These are phyloP conservation scores for Dactylellina drechsleri DNA, from an alignment of 2,329 filamentous ascomycete genomes.

Conservation along the genomic window DNA sequence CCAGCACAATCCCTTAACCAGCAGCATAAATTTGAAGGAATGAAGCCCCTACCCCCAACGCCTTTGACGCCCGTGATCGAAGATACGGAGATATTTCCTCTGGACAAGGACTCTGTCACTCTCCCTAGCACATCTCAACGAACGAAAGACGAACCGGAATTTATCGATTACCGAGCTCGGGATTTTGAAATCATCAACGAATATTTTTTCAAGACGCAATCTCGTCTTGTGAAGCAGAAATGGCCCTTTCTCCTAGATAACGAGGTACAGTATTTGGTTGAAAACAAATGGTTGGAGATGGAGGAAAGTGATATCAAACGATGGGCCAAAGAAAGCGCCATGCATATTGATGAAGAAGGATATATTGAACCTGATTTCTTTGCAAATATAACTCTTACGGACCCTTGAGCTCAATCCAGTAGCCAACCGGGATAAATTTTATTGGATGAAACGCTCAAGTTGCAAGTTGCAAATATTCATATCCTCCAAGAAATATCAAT, in stretches of 20 bases:
- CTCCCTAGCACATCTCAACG: not conserved
- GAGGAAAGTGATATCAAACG: constrained; percentile 45
- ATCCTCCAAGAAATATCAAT: no score
- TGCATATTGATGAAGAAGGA: constrained; percentile 27
- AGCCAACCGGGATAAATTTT: no score
- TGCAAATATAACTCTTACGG: constrained; percentile 33
- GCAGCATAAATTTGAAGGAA: not conserved
- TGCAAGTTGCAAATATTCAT: no score
- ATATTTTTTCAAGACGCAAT: constrained; percentile 44
- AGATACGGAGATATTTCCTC: not conserved
- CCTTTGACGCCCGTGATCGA: not conserved
- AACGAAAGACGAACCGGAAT: not conserved
- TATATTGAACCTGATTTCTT: constrained; percentile 49
- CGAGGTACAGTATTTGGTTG: constrained; percentile 35
- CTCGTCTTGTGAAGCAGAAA: constrained; percentile 23
- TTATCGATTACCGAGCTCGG: constrained; percentile 6
- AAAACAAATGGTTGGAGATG: constrained; percentile 52
- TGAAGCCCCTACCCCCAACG: no score
- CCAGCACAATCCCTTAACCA: not conserved
- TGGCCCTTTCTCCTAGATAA: constrained; percentile 44
- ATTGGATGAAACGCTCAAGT: no score
- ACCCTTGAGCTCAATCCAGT: constrained; percentile 19
- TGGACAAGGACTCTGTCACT: not conserved
- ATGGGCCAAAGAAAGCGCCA: constrained; percentile 43
- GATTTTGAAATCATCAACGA: constrained; percentile 42